Evolutionary conservation across 2,329 filamentous ascomycete species (phyloP), one percentile per base, ranked within the genome.

Genomic region (Thielaviopsis punctulata): DNA sequence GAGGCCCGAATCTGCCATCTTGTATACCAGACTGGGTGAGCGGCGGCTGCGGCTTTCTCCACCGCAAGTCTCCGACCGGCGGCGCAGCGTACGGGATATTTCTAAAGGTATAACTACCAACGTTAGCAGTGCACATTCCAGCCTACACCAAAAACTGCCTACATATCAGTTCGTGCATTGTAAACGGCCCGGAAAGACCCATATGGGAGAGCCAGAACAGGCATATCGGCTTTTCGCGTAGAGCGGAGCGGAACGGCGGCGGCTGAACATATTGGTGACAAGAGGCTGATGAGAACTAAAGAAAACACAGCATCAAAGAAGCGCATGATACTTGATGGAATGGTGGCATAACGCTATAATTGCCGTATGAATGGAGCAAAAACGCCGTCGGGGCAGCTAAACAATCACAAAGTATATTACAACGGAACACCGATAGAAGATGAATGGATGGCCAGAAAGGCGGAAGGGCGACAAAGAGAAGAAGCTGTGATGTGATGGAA

Each of bases 41-140:
- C 15, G 65, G 67, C 18, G 66, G 61, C 2, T 61, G 65, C 13
- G 68, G 68, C 52, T 67, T 68, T 7, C 58, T 57, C 66, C 66
- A 71, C 33, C 69, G 63, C 10, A 68, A 59, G 10, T 64, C 58
- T 12, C 66, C 68, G 3, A 64, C 58, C 0, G 69, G 68, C 10
- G 68, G 66, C 9, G 68, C 68, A 2, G 66, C 69, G 57, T 66
- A 71, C 0, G 66, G 65, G 49, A 71, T 67, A 53, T 70, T 70
- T 51, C 64, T 64, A 58, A 70, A 71, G 33, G 51, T 56, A 24
- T 57, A 55, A 23, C 56, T 57, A 18, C 2, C 12, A 50, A 19
- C 15, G 25, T 55, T 51, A 55, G 50, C 9, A 25, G 21, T 3
- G 22, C 39, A 18, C 15, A n/a, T n/a, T n/a, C 6, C 2, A 1